Base-by-base conservation (phyloP, 768 basidiomycete species). In the Mrakia frigida region DNA sequence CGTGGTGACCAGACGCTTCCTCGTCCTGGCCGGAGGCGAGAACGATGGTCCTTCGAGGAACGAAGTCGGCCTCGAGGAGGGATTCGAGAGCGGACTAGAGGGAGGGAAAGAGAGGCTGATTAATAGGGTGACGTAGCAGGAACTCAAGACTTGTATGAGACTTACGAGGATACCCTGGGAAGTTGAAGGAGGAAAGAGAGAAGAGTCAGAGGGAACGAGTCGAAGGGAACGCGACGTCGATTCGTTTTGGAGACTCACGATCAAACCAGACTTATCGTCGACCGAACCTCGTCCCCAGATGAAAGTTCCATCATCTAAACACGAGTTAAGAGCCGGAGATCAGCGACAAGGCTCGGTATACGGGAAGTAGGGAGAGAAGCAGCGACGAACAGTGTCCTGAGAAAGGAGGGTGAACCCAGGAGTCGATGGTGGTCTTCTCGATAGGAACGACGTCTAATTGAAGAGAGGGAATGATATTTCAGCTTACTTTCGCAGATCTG, bases 201-300 rank as follows among this genome's bases (percentile, higher is more conserved):
- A 50, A 18, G 46, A 50, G 13, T 1, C 14, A 6, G 46, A 50
- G 1, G 16, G 18, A 21, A 50, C 16, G 43, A 14, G 43, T 4
- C 43, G 43, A 43, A 50, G 16, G 46, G 21, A 50, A 50, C 16
- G 46, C 16, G 16, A 21, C 46, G 46, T 5, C 46, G 46, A 50
- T 6, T 41, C 39, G 39, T 5, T 11, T 5, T 41, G 6, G 11
- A 21, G 6, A 50, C 46, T 50, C 18, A 50, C 81, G 68, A 82
- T 82, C 7, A 80, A 68, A 23, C 81, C 81, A 31, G 81, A 80
- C 77, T 83, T 83, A 74, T 83, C 82, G 76, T 83, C 82, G 28
- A 65, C 69, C 25, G 79, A 68, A 2, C 74, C 74, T 79, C 82
- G 77, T 11, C 82, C 82, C 82, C 82, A 83, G 68, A 83, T 81